Evolutionary conservation across 129 eudicot species (phyloP), one percentile per base, ranked within the genome.

Genomic region (Helichrysum umbraculigerum): DNA sequence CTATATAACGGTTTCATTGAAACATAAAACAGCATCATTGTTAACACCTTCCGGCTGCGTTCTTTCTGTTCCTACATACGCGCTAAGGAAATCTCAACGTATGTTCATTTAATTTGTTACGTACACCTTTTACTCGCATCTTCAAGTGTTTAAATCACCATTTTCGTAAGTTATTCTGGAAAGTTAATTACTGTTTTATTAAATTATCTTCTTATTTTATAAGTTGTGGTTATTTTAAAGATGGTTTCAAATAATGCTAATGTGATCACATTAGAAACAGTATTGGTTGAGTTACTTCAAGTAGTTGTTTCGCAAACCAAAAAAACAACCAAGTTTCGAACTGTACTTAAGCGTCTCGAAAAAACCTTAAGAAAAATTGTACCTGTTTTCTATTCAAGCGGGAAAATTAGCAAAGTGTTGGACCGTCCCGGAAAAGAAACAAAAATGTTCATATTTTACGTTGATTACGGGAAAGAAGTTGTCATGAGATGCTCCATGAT

Each of bases 391-490:
- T 7, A 4, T 32, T 68, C 8, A 64, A 56, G 33, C 20, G 58
- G 57, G 14, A 21, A 63, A 21, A 57, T 74, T 9, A 78, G 79
- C 74, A 39, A 52, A n/a, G 56, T 61, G 68, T 7, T 83, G 12
- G 61, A 69, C 33, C 83, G 74, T 7, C 73, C 86, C 3, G 74
- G 54, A 21, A 20, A 32, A 0, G 86, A 83, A 67, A 83, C 56
- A 17, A 21, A 58, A 10, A 22, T 54, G 66, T 79, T 74, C 71
- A 6, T 70, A 17, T 12, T 7, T 44, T 51, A 41, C 16, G 28
- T 79, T 17, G 63, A 66, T 9, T 16, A 67, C 0, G 83, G 78
- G 37, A 74, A 41, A 42, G 4, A 41, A n/a, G 33, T 83, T 3
- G 80, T 79, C 10, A 15, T 29, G 0, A 66, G 70, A 44, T 83